Conservation (phyloP, 169 alveolate species). For the Theileria luwenshuni region DNA sequence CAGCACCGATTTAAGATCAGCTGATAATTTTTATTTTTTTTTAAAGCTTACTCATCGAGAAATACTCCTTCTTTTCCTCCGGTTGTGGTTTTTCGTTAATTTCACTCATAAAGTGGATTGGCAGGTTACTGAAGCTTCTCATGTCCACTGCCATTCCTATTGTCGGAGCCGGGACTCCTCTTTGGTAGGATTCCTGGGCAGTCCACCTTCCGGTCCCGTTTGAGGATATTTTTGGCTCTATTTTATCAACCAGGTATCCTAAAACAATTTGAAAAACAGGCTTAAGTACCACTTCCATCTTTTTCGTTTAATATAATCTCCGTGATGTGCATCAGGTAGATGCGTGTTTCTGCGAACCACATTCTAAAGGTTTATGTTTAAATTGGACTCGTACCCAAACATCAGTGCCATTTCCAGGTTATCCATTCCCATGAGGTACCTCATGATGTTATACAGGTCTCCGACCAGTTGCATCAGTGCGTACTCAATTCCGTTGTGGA, state of each 20-base stretch:
- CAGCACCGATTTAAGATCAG: conserved; percentile 69
- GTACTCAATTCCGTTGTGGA: conserved; percentile 87
- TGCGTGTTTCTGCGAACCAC: conserved; percentile 49
- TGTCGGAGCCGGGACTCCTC: conserved; percentile 83
- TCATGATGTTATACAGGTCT: conserved; percentile 65
- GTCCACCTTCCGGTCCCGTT: conserved; percentile 88
- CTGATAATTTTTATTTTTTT: conserved; percentile 31
- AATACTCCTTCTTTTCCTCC: not conserved
- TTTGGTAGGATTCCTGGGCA: conserved; percentile 80
- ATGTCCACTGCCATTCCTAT: conserved; percentile 82
- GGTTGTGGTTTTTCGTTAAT: not conserved
- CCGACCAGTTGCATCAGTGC: conserved; percentile 82
- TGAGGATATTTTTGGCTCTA: conserved; percentile 77
- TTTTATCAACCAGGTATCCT: conserved; percentile 74
- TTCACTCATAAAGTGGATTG: not conserved
- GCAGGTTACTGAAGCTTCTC: conserved; percentile 69
- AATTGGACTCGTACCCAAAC: not conserved
- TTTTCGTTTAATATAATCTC: conserved; percentile 71
- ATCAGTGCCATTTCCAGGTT: conserved; percentile 14
- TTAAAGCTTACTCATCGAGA: not conserved
- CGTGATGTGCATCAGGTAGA: conserved; percentile 80
- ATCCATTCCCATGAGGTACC: conserved; percentile 6
- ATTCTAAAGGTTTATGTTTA: conserved; percentile 45
- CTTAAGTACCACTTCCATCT: conserved; percentile 56
- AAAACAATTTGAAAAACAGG: not conserved